A percentile compares a stretch with the other conserved stretches of the same genome.
Conservation (phyloP, 2,329 filamentous ascomycete genomes). For the Stemphylium lycopersici region DNA sequence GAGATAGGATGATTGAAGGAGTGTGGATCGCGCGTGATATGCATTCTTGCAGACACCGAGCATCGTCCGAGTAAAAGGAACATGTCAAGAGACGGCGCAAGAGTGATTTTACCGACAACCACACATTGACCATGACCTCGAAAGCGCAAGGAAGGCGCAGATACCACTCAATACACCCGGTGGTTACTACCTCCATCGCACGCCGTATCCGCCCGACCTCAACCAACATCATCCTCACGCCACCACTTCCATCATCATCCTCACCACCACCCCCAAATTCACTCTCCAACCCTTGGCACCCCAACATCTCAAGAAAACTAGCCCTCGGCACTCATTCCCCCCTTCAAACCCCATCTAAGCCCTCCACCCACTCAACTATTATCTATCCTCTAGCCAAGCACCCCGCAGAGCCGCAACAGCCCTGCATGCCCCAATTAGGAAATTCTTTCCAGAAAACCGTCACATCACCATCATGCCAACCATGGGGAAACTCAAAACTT, state of each 20-base stretch:
- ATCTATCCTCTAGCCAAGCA: not conserved
- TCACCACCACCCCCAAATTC: not conserved
- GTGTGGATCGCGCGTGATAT: too few species aligned
- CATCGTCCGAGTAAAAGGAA: not conserved
- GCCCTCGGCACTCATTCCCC: not conserved
- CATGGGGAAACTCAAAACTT: not conserved
- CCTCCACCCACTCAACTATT: too few species aligned
- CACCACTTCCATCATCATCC: not conserved
- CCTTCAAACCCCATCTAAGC: not conserved
- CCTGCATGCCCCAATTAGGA: slow-evolving; percentile 1
- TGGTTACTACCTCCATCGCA: not conserved
- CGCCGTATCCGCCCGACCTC: not conserved
- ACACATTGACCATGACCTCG: not conserved
- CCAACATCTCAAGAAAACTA: not conserved
- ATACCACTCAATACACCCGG: not conserved
- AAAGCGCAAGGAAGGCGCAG: not conserved
- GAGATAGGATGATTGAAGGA: not conserved
- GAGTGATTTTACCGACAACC: not conserved
- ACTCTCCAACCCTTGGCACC: not conserved
- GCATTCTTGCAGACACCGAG: too few species aligned
- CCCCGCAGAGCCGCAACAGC: not conserved
- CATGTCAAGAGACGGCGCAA: too few species aligned
- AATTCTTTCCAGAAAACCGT: slow-evolving; percentile 3
- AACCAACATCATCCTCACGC: not conserved
- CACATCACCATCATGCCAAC: not conserved